These are phyloP conservation scores for Ophiostoma australiae DNA, from an alignment of 2,329 filamentous ascomycete genomes.

Conservation along the genomic window DNA sequence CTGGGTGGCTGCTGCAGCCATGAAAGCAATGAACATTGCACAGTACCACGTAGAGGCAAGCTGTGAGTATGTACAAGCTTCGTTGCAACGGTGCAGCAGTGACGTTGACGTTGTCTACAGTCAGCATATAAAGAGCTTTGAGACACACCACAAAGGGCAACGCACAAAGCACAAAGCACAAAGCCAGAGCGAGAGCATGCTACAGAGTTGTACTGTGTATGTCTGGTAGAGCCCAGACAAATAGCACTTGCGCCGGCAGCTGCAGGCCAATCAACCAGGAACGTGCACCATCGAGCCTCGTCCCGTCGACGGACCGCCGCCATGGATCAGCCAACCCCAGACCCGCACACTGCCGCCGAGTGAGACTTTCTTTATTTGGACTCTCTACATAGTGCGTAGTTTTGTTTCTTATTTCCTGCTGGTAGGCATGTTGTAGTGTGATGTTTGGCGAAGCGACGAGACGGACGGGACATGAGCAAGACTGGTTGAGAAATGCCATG, in stretches of 20 bases:
- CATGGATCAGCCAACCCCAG: constrained; percentile 17
- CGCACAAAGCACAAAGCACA: no score
- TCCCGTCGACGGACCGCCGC: constrained; percentile 19
- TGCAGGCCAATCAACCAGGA: constrained; percentile 28
- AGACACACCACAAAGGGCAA: no score
- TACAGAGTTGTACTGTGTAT: no score
- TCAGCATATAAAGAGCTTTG: not conserved
- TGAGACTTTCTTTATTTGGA: not conserved
- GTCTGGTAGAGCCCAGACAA: no score
- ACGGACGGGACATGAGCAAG: not conserved
- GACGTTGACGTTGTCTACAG: not conserved
- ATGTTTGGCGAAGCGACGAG: not conserved
- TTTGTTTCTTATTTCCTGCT: not conserved
- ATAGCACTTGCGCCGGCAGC: not conserved
- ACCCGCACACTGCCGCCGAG: not conserved
- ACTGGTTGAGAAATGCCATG: not conserved
- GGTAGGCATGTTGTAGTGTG: not conserved
- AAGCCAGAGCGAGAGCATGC: no score
- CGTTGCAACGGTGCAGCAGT: no score
- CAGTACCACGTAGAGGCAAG: no score
- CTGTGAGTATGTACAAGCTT: no score
- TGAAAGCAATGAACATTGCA: no score
- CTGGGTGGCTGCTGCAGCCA: no score
- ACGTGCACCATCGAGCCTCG: constrained; percentile 25
- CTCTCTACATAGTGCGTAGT: no score